Evolutionary conservation across 345 rosid genomes (phyloP), one percentile per base, ranked within the genome.

Genomic region (Populus pruinosa): DNA sequence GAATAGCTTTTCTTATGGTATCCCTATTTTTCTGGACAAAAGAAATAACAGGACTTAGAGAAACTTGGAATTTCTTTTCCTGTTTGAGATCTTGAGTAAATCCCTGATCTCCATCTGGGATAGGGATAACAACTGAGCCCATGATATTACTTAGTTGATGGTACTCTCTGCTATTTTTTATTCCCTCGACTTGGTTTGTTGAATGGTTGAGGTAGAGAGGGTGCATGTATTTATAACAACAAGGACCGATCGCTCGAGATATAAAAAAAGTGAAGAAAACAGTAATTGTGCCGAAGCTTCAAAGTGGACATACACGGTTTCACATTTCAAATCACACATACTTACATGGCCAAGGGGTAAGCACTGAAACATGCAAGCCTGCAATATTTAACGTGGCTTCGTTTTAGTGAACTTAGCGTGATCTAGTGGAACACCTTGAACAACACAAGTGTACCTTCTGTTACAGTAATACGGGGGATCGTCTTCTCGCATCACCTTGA

Each of bases 341-440:
- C 18, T 56, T 10, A 68, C 69, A 55, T 71, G 39, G 10, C 63
- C 47, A 63, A 12, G 4, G 67, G 67, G 47, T 69, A 61, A 71
- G 36, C 69, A 41, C 59, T 29, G 66, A 82, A 78, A n/a, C 47
- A 74, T 20, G 70, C n/a, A 67, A 67, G 2, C 38, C 41, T 67
- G 21, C 44, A 3, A 12, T 33, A 31, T 65, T 65, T 23, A 9
- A 59, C 64, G 64, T 68, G 13, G 20, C 17, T 55, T 38, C 17
- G 11, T 55, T 20, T 23, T 20, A 1, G 25, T n/a, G 33, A 56
- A 39, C 20, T 44, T 71, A 77, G 82, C 36, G 36, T 78, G 85
- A 76, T 72, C 14, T 83, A 85, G 87, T 87, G 89, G 89, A 84
- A 76, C 88, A 89, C 87, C 72, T 83, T 73, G 89, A 81, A 85